Base-by-base conservation (phyloP, 768 basidiomycete species). In the Tremella fuciformis region DNA sequence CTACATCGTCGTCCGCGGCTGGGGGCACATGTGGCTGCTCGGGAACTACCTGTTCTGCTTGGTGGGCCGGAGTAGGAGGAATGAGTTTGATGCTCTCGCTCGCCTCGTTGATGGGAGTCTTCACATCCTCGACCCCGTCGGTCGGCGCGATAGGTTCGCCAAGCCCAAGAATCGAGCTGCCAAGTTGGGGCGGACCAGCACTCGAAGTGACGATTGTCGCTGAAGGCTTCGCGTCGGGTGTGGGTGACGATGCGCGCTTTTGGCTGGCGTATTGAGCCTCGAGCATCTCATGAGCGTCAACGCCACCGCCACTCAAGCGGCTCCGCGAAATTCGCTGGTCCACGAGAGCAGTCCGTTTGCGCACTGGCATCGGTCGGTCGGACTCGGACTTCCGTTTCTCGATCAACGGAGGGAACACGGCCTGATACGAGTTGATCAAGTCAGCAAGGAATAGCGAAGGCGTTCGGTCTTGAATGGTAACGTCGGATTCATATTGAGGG, bases 391-490 rank as follows among this genome's bases (percentile, higher is more conserved):
- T 89, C 80, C 93, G 94, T 71, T 84, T 86, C 48, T 84, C 82
- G 55, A 97, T 85, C 0, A 89, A 85, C 0, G 88, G 85, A 0
- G 91, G 91, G 41, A 97, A 79, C 41, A 94, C 81, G 1, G 80
- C 81, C 13, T 81, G 80, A 69, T 92, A 89, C 63, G 88, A 82
- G 59, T 84, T 86, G 64, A 97, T 64, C 1, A 98, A 82, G 70
- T 94, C 91, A 34, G 91, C 84, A 76, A 96, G 87, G 60, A 97
- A 79, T 44, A 88, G 78, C 15, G 87, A 71, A 83, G 52, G 90
- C 85, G 79, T 94, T 87, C 91, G 88, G 73, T 92, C 92, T 75
- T 94, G 90, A 60, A 98, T 86, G 2, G 92, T 90, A 22, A 92
- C 73, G 56, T 90, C 84, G 4, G 85, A 86, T 73, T 97, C 92